Percentiles rank a stretch among this genome's conserved stretches.
phyloP scores from a whole-genome alignment of 2,329 filamentous ascomycete genomes.

The Phoma sp. region DNA sequence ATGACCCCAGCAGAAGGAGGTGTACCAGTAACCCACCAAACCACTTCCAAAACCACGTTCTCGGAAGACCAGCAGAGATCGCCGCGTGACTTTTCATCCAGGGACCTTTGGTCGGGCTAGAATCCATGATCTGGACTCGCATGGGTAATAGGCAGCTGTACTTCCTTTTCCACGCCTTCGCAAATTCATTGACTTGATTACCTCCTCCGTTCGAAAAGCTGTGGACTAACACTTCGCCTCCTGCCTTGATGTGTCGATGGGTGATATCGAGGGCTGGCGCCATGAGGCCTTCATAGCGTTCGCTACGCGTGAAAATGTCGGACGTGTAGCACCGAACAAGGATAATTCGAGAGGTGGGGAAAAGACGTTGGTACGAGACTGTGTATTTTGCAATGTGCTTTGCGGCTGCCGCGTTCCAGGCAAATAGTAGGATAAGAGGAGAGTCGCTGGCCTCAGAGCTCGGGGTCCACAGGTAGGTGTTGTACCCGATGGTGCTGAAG shows the following conservation, averaged over 20 bases:
- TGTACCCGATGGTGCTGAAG: conserved; percentile 42
- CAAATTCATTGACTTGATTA: conserved; percentile 42
- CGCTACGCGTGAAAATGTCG: conserved; percentile 38
- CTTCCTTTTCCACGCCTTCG: conserved; percentile 35
- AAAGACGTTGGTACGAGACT: conserved; percentile 36
- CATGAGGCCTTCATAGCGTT: conserved; percentile 24
- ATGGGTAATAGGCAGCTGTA: conserved; percentile 33
- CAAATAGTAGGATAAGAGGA: conserved; percentile 40
- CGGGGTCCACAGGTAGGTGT: conserved; percentile 41
- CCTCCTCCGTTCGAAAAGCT: conserved; percentile 47
- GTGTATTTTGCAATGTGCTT: conserved; percentile 49
- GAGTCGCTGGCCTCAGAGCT: conserved; percentile 6
- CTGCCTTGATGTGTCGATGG: conserved; percentile 25
- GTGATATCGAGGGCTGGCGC: conserved; percentile 37
- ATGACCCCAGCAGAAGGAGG: conserved; percentile 30
- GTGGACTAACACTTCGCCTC: conserved; percentile 41
- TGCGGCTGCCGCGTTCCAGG: conserved; percentile 45
- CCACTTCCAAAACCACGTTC: conserved; percentile 29
- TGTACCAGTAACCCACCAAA: conserved; percentile 38
- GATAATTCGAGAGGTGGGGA: conserved; percentile 40
- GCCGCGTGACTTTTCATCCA: conserved; percentile 42
- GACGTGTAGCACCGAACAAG: conserved; percentile 36
- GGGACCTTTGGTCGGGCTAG: conserved; percentile 39
- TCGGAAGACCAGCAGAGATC: conserved; percentile 36
- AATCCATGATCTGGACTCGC: conserved; percentile 42